A percentile compares a stretch with the other conserved stretches of the same genome.
Conservation (phyloP, 345 rosid species). For the Kernera saxatilis region DNA sequence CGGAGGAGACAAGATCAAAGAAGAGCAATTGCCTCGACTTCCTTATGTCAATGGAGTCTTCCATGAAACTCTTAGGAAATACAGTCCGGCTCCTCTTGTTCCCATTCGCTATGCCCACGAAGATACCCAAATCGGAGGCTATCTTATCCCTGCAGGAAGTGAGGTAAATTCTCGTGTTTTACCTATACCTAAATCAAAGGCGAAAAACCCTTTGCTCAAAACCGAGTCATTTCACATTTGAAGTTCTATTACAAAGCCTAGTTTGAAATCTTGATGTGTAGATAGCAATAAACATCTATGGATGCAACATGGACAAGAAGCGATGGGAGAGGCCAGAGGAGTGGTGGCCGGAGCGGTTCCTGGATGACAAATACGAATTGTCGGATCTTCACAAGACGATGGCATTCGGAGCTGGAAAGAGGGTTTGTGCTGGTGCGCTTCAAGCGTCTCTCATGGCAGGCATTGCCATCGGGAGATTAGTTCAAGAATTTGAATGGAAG, state of each 20-base stretch:
- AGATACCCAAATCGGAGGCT: constrained; percentile 76
- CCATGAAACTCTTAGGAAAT: constrained; percentile 79
- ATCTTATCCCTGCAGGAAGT: constrained; percentile 61
- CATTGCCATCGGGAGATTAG: constrained; percentile 59
- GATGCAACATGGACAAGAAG: constrained; percentile 85
- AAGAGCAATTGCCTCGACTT: constrained; percentile 54
- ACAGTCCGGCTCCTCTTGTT: constrained; percentile 66
- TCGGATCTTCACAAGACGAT: constrained; percentile 70
- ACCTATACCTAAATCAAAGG: neutral
- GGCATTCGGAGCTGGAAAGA: constrained; percentile 91
- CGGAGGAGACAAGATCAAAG: constrained; percentile 48
- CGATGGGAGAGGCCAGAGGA: constrained; percentile 63
- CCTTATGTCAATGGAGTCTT: constrained; percentile 63
- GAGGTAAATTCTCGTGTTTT: constrained; percentile 37
- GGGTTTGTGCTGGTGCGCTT: constrained; percentile 72
- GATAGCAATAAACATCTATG: constrained; percentile 84
- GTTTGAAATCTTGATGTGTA: constrained; percentile 27
- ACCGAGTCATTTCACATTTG: neutral
- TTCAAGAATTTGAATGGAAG: constrained; percentile 78
- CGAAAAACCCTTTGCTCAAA: neutral
- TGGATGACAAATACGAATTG: constrained; percentile 44
- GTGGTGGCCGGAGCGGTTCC: constrained; percentile 78
- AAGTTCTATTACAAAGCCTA: neutral
- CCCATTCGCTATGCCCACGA: constrained; percentile 73
- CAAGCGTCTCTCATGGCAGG: constrained; percentile 59